Evolutionary conservation across 2,329 filamentous ascomycete genomes (phyloP).

Genomic region (Venturia effusa): DNA sequence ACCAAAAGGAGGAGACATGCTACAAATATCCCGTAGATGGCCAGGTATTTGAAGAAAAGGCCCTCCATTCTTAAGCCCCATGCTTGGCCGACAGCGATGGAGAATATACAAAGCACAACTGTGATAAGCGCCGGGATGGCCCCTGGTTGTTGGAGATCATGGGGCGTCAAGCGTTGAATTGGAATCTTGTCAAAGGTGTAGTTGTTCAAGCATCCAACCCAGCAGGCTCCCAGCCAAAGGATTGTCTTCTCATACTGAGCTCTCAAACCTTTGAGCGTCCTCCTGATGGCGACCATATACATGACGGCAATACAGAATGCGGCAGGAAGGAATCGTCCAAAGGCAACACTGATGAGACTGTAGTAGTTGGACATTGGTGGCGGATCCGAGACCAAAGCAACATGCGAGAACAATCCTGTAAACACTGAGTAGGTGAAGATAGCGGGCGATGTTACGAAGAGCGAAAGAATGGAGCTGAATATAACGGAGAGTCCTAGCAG

Average conservation of each 20-base stretch:
- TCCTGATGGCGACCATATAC: conserved; percentile 69
- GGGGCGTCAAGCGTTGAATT: conserved; percentile 79
- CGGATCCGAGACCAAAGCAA: conserved; percentile 80
- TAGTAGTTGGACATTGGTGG: conserved; percentile 58
- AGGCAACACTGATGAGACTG: conserved; percentile 61
- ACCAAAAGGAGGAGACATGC: conserved; percentile 59
- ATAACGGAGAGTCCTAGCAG: conserved; percentile 70
- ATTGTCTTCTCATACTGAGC: conserved; percentile 86
- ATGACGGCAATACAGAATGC: conserved; percentile 81
- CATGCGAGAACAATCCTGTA: conserved; percentile 74
- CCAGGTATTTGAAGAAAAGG: conserved; percentile 64
- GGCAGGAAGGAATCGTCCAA: conserved; percentile 77
- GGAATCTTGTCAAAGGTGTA: conserved; percentile 93
- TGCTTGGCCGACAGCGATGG: conserved; percentile 62
- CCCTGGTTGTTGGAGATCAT: conserved; percentile 83
- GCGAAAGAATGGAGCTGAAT: conserved; percentile 65
- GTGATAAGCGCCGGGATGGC: conserved; percentile 72
- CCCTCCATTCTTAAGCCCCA: conserved; percentile 82
- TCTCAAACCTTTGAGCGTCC: conserved; percentile 59
- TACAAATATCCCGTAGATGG: conserved; percentile 62
- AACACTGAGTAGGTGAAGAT: conserved; percentile 83
- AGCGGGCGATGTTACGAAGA: conserved; percentile 69
- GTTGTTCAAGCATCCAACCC: conserved; percentile 86
- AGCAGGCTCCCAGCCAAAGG: conserved; percentile 80
- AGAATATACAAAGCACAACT: conserved; percentile 60